Evolutionary conservation across 192 early-diverging fungal genomes (phyloP).

Genomic region (Coemansia sp.): DNA sequence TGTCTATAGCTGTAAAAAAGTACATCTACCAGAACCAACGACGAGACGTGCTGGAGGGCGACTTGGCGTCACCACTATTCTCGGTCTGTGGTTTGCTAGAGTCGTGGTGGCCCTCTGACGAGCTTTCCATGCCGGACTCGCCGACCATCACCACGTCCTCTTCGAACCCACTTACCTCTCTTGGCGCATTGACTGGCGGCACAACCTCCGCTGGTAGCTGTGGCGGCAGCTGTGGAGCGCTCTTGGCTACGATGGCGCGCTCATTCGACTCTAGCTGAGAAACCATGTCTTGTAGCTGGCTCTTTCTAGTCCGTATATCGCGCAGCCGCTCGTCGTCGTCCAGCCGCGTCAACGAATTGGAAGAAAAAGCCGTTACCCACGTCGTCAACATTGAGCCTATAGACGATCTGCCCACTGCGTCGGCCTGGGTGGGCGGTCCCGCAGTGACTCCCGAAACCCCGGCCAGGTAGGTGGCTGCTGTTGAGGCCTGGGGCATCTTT

Average conservation of each 20-base stretch:
- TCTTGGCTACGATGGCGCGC: slow-evolving; percentile 17
- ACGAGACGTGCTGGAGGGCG: slow-evolving; percentile 14
- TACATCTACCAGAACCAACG: slow-evolving; percentile 45
- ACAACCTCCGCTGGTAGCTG: background rate
- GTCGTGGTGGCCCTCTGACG: slow-evolving; percentile 10
- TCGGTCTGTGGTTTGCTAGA: background rate
- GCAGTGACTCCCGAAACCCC: slow-evolving; percentile 26
- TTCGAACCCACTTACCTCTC: slow-evolving; percentile 40
- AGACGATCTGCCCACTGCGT: slow-evolving; percentile 9
- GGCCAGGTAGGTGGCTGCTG: slow-evolving; percentile 32
- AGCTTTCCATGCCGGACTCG: slow-evolving; percentile 15
- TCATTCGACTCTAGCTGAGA: slow-evolving; percentile 48
- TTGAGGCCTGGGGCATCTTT: slow-evolving; percentile 27
- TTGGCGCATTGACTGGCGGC: background rate
- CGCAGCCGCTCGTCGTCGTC: slow-evolving; percentile 39
- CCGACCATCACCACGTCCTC: slow-evolving; percentile 49
- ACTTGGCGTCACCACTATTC: background rate
- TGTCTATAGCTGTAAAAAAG: slow-evolving; percentile 1
- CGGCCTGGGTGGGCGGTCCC: slow-evolving; percentile 15
- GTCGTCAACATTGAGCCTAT: slow-evolving; percentile 36
- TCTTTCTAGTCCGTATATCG: slow-evolving; percentile 41
- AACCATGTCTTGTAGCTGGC: slow-evolving; percentile 45
- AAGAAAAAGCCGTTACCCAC: slow-evolving; percentile 32
- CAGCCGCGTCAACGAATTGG: slow-evolving; percentile 7
- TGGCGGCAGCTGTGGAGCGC: background rate